Conservation (phyloP, 1,284 basidiomycete species). For the Coriolopsis trogii region DNA sequence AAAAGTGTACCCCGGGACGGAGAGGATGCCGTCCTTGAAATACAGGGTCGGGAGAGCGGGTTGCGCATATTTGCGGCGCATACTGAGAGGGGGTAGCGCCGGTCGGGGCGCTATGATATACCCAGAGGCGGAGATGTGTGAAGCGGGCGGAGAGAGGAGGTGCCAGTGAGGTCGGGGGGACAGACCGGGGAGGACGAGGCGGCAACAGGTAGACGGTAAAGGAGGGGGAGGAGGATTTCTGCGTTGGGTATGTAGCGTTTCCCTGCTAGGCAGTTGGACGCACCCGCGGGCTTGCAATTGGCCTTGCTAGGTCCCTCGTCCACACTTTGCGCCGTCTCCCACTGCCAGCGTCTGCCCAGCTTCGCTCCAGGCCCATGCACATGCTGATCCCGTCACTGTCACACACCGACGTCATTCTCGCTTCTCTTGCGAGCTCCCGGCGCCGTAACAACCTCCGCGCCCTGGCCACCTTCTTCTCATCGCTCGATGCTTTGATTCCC, state of each 20-base stretch:
- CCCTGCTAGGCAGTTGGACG: slow-evolving; percentile 6
- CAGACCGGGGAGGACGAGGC: neutral
- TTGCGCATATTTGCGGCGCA: slow-evolving; percentile 41
- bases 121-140: neutral
- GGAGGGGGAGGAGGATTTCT: slow-evolving; percentile 4
- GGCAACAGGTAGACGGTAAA: neutral
- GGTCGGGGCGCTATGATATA: neutral
- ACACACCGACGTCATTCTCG: neutral
- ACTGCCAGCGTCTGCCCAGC: too few relatives aligned
- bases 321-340: too few relatives aligned
- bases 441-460: neutral
- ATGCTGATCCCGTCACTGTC: neutral
- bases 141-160: neutral
- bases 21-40: slow-evolving; percentile 56
- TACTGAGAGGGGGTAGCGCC: slow-evolving; percentile 21
- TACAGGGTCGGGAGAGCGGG: slow-evolving; percentile 41
- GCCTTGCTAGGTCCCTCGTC: too few relatives aligned
- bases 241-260: slow-evolving; percentile 3
- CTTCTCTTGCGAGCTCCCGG: neutral
- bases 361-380: too few relatives aligned
- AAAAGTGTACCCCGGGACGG: slow-evolving; percentile 69
- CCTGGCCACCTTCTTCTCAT: neutral
- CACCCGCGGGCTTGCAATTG: too few relatives aligned
- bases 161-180: neutral
- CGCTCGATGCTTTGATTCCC: neutral